Evolutionary conservation across 2,329 filamentous ascomycete species (phyloP), one percentile per base, ranked within the genome.

Genomic region (Ambrosiella beaveri): DNA sequence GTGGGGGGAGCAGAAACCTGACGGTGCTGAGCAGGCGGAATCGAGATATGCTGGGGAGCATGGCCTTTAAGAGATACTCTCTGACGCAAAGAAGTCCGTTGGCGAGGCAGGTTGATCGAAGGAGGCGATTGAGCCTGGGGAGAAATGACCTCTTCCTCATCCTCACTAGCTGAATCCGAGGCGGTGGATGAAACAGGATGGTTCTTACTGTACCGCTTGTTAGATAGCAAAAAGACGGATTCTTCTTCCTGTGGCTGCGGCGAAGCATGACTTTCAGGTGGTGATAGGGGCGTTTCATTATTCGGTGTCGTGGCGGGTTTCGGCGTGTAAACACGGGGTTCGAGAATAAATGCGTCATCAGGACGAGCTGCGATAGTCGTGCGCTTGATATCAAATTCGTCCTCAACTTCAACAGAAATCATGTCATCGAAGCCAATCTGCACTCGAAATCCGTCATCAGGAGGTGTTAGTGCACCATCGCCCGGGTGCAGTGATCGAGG

Each of bases 261-360:
- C 53, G n/a, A 63, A 60, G 69, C 67, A 38, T 66, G 65, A 1
- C 73, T 62, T 54, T 70, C 69, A 1, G 76, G 75, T 4, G 76
- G 76, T 0, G 75, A 73, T 19, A 73, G 64, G 2, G 76, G 75
- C 9, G 72, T 54, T 35, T 54, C 40, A n/a, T 19, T 38, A n/a
- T 19, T n/a, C 0, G 74, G 71, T 3, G 72, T 12, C 6, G 27
- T 69, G 0, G 74, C 71, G 3, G 72, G 73, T 55, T 73, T 70
- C 0, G 79, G 79, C 0, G 76, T 80, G 63, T 81, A 81, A 0
- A 77, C 80, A 39, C 73, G 71, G 11, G 79, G 79, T 62, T 81
- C 78, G 3, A 82, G 68, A 19, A 81, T 70, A 60, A 73, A 80
- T 1, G 51, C 38, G 12, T 57, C 55, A n/a, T 60, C 58, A 4